phyloP scores from a whole-genome alignment of 2,329 filamentous ascomycete genomes.

The Lasiodiplodia sp. region DNA sequence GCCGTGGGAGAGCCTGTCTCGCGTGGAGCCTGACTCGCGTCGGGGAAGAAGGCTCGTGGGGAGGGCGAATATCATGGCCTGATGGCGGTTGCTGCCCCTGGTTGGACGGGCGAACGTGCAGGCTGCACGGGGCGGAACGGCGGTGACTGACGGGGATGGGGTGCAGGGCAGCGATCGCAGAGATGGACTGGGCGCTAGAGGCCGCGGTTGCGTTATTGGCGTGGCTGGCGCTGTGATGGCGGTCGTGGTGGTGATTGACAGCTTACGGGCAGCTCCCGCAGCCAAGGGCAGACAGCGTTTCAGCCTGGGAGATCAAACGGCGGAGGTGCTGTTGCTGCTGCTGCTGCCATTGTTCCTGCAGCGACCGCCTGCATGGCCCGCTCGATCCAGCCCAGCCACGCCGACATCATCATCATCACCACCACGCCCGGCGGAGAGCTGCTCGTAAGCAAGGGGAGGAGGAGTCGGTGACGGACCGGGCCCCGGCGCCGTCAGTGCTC shows the following conservation, averaged over 20 bases:
- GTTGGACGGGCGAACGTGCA: conserved; percentile 25
- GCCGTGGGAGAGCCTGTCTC: conserved; percentile 7
- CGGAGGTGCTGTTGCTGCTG: conserved; percentile 21
- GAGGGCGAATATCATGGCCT: conserved; percentile 26
- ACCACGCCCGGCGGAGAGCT: conserved; percentile 13
- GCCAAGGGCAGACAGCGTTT: conserved; percentile 27
- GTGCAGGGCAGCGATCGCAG: conserved; percentile 22
- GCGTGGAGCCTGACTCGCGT: conserved; percentile 27
- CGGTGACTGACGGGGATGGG: conserved; percentile 26
- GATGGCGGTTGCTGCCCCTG: conserved; percentile 27
- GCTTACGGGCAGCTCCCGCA: conserved; percentile 22
- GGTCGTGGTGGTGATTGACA: conserved; percentile 23
- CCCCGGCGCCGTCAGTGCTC: conserved; percentile 23
- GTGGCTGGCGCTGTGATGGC: conserved; percentile 25
- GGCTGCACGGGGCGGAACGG: conserved; percentile 27
- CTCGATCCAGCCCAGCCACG: conserved; percentile 25
- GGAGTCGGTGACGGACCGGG: conserved; percentile 22
- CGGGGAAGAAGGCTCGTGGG: conserved; percentile 26
- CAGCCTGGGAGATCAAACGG: conserved; percentile 30
- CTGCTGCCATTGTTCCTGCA: conserved; percentile 23
- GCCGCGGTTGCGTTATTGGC: conserved; percentile 21
- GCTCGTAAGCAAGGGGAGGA: conserved; percentile 15
- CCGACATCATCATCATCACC: conserved; percentile 22
- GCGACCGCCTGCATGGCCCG: conserved; percentile 21
- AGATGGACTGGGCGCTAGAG: conserved; percentile 15